These are phyloP conservation scores for Monilinia fructigena DNA, from an alignment of 2,329 filamentous ascomycete species.

Conservation along the genomic window DNA sequence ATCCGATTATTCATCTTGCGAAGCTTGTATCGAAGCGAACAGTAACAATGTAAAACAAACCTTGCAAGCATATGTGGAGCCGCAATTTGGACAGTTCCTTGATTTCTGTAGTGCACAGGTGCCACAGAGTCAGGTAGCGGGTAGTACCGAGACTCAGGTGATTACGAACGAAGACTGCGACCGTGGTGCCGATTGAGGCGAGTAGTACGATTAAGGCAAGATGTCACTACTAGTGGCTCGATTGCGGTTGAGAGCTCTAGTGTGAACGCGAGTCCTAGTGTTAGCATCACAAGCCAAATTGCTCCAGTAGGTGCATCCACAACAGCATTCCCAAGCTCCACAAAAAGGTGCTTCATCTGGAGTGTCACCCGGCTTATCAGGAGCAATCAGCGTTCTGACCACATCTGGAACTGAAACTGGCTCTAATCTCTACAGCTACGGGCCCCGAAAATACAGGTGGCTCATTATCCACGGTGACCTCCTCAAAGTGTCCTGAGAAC, in stretches of 20 bases:
- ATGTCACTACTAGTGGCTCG: neutral
- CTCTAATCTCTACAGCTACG: neutral
- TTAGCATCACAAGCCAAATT: constrained; percentile 19
- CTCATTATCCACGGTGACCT: neutral
- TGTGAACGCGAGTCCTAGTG: neutral
- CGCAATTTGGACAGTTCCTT: constrained; percentile 34
- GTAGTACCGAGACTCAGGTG: constrained; percentile 22
- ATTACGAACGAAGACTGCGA: neutral
- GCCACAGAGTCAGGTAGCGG: constrained; percentile 23
- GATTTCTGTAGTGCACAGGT: constrained; percentile 32
- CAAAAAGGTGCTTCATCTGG: neutral
- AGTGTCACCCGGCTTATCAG: neutral
- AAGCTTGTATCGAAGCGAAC: constrained; percentile 30
- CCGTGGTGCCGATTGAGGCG: constrained; percentile 5
- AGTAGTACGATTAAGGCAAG: neutral
- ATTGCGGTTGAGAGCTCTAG: neutral
- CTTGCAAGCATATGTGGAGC: constrained; percentile 26
- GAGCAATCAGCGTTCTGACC: neutral
- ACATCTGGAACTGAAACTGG: neutral
- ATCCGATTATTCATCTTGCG: constrained; percentile 43
- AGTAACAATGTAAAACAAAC: constrained; percentile 11
- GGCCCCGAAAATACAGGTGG: neutral
- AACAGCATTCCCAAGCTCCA: neutral
- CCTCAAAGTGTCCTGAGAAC: neutral
- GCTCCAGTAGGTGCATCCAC: neutral